Evolutionary conservation across 345 rosid species (phyloP).

Genomic region (Citrus maxima): DNA sequence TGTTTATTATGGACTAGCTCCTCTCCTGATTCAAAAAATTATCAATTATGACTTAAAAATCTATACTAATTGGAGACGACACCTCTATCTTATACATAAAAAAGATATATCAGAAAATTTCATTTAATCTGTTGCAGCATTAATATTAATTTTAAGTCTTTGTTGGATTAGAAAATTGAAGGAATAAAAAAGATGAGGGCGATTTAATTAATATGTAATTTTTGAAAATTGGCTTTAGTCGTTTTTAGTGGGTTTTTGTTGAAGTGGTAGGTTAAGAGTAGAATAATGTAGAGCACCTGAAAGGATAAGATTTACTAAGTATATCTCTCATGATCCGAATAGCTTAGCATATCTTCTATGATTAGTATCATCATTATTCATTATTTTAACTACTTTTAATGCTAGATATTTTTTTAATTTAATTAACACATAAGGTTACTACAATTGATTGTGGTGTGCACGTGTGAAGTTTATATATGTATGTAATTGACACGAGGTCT

Average conservation of each 20-base stretch:
- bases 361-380: background rate
- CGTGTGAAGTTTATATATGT: background rate
- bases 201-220: background rate
- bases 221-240: background rate
- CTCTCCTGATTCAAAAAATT: no score
- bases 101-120: no score
- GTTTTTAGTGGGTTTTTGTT: slow-evolving; percentile 1
- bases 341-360: slow-evolving; percentile 6
- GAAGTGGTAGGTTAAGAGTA: background rate
- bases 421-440: background rate
- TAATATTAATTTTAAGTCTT: background rate
- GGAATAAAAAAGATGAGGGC: background rate
- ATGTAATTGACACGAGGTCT: background rate
- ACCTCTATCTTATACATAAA: no score
- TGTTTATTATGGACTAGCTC: no score
- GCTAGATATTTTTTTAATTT: background rate
- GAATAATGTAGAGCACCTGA: slow-evolving; percentile 11
- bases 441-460: background rate
- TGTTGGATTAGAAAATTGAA: background rate
- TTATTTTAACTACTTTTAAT: background rate
- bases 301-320: slow-evolving; percentile 11
- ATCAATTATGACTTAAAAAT: no score
- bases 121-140: background rate
- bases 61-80: no score
- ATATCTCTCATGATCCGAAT: slow-evolving; percentile 5